Evolutionary conservation across 768 basidiomycete species (phyloP).

Genomic region (Rhodotorula kratochvilovae): DNA sequence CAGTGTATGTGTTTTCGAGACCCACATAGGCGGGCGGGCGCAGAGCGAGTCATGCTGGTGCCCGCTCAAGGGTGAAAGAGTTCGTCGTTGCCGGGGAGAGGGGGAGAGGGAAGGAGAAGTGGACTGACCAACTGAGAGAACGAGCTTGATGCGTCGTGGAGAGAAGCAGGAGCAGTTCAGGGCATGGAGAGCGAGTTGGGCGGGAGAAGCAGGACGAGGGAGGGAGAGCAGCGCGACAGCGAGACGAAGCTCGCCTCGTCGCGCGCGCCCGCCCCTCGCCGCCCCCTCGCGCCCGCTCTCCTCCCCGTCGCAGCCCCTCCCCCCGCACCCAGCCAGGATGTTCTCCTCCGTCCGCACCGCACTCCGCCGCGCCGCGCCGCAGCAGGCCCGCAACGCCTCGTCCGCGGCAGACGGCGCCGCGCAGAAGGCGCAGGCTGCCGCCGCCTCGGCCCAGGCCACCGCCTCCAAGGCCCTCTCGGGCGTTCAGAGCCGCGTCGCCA

Average conservation of each 20-base stretch:
- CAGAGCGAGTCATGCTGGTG: conserved; percentile 19
- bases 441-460: conserved; percentile 18
- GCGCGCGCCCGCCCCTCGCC: not conserved
- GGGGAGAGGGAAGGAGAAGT: not conserved
- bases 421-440: conserved; percentile 26
- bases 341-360: conserved; percentile 10
- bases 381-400: conserved; percentile 20
- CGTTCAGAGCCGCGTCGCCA: conserved; percentile 49
- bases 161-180: no score
- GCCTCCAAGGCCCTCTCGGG: conserved; percentile 29
- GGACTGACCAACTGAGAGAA: no score
- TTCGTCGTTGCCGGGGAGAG: not conserved
- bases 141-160: not conserved
- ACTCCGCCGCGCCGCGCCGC: conserved; percentile 8
- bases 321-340: not conserved
- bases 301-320: not conserved
- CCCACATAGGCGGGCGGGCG: conserved; percentile 10
- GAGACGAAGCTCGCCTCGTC: no score
- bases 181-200: no score
- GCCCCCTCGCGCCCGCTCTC: not conserved
- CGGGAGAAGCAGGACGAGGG: no score
- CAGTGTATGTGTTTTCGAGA: not conserved
- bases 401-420: conserved; percentile 18
- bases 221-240: no score
- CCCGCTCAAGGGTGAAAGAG: not conserved